Evolutionary conservation across 164 flowering plant genomes (phyloP), one percentile per base, ranked within the genome.

Genomic region (Buxus sempervirens): DNA sequence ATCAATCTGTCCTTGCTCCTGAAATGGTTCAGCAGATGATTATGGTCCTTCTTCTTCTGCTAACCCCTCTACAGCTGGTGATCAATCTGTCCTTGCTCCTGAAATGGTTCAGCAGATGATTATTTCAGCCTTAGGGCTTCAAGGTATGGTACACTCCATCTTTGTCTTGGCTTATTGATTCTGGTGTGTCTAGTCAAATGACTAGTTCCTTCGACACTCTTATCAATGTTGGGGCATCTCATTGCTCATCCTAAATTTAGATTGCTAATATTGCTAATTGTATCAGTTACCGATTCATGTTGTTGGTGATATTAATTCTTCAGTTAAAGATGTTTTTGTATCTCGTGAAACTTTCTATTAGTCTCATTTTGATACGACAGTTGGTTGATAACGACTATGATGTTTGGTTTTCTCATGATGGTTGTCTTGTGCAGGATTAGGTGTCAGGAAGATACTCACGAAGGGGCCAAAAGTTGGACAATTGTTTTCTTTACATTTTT

Each of bases 131-230:
- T 66, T 72, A n/a, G 66, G 65, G 32, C 56, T 60, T 22, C 9
- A 5, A 49, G 65, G 75, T 66, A 71, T 9, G 19, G 13, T 49
- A 58, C 58, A n/a, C 23, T 24, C 53, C 1, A 13, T 24, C 60
- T 62, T 54, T 28, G 53, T 28, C 54, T 51, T 66, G 54, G 75
- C 48, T 18, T 24, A 27, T 70, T 58, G 68, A 70, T 32, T 70
- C 48, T 13, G 51, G 28, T 21, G 58, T 68, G 20, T 70, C 68
- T 57, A 20, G 57, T 56, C 64, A 70, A 20, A 64, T 64, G 66
- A 64, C 57, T 9, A n/a, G n/a, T 23, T 22, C 18, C 4, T 19
- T 21, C n/a, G 20, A 23, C 0, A 9, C 7, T 19, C 56, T 64
- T n/a, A 12, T 8, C n/a, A 48, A 51, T 64, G 57, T 51, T 13